Percentiles rank a stretch among this genome's conserved stretches.
phyloP scores from a whole-genome alignment of 2,329 filamentous ascomycete species.

The Diaporthe destruens region DNA sequence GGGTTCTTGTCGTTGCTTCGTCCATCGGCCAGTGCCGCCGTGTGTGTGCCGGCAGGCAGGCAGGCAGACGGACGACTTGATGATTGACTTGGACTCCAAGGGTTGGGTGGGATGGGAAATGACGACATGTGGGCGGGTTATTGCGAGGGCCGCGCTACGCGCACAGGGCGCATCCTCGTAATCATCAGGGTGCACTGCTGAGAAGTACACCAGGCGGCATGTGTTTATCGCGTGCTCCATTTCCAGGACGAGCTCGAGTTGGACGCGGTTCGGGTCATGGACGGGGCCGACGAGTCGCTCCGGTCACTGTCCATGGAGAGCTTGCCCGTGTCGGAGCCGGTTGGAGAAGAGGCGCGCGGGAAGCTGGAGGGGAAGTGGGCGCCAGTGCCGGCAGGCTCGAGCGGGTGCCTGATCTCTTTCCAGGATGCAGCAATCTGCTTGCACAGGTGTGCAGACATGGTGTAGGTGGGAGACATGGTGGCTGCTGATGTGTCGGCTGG shows the following conservation, averaged over 20 bases:
- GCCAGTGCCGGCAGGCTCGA: slow-evolving; percentile 43
- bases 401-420: slow-evolving; percentile 61
- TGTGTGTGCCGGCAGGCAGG: background rate
- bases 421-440: slow-evolving; percentile 72
- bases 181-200: slow-evolving; percentile 33
- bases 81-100: no score
- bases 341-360: slow-evolving; percentile 53
- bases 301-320: slow-evolving; percentile 62
- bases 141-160: slow-evolving; percentile 32
- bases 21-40: slow-evolving; percentile 34
- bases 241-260: slow-evolving; percentile 52
- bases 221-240: slow-evolving; percentile 37
- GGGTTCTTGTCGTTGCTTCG: background rate
- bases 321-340: slow-evolving; percentile 51
- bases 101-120: slow-evolving; percentile 11
- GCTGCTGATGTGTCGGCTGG: background rate
- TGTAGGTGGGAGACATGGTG: slow-evolving; percentile 70
- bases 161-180: background rate
- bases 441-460: slow-evolving; percentile 72
- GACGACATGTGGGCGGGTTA: slow-evolving; percentile 33
- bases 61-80: background rate
- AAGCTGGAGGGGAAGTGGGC: slow-evolving; percentile 47
- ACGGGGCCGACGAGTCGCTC: slow-evolving; percentile 44
- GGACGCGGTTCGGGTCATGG: slow-evolving; percentile 50
- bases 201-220: background rate